Evolutionary conservation across 768 basidiomycete species (phyloP), one percentile per base, ranked within the genome.

Genomic region (Leccinum aurantiacum): DNA sequence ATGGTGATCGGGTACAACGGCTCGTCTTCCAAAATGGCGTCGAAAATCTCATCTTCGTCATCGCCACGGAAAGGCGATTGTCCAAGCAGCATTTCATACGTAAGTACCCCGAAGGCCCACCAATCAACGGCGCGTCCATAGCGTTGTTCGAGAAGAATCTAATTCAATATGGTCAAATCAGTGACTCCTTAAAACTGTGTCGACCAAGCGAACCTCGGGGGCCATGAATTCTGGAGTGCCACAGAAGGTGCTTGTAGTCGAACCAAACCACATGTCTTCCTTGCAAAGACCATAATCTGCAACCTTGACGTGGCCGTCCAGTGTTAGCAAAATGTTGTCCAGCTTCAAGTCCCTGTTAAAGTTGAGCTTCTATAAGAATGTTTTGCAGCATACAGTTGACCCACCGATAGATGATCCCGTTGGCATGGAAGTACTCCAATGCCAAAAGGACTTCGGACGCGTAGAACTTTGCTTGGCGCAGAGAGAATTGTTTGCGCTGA

Each of bases 191-290:
- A 11, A 22, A 24, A 49, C 50, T 24, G n/a, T 54, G 19, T 6
- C 25, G 24, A 8, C 46, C n/a, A 11, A 37, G 63, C 81, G 44
- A 60, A 95, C 96, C 84, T 99, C 97, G 3, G 97, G 97, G 22
- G 97, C 97, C 97, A 99, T 98, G 76, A 98, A 98, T 74, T 99
- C 97, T 0, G 97, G 97, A 17, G 97, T 99, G 55, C 97, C 97
- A 77, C 97, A 99, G 78, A 99, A 99, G 3, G 97, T 99, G 74
- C 93, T 94, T 3, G 97, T 99, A 22, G 95, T 98, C 68, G 89
- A 86, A 15, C 95, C 95, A 65, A 82, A 86, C 92, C 93, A 95
- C 96, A 99, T 98, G 19, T 98, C 93, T 71, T 98, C 97, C 74
- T 99, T 99, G 77, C 97, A 99, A 49, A 99, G 80, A 75, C 97